Evolutionary conservation across 345 rosid species (phyloP).

Genomic region (Eucalyptus albens): DNA sequence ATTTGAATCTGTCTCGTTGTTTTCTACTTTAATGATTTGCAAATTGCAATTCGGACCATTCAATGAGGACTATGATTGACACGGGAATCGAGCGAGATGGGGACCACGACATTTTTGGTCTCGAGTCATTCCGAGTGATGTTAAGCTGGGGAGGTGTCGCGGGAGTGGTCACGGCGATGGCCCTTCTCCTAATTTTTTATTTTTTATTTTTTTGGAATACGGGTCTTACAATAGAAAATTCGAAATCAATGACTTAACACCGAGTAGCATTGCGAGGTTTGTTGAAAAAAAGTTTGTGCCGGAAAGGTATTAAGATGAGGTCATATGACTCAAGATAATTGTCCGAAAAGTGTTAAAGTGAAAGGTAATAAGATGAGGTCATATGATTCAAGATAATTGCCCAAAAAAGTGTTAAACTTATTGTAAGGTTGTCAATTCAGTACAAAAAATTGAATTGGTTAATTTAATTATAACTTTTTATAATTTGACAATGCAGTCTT

Average conservation of each 20-base stretch:
- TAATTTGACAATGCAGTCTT: neutral
- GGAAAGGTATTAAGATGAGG: neutral
- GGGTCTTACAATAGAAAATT: neutral
- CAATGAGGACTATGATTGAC: neutral
- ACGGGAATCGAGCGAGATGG: neutral
- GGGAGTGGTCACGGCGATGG: neutral
- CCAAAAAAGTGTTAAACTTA: fast-evolving
- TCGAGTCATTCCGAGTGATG: neutral
- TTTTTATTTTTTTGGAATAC: neutral
- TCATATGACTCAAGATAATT: neutral
- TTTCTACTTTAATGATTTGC: neutral
- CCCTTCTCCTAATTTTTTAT: neutral
- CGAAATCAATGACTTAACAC: neutral
- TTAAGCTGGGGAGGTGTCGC: neutral
- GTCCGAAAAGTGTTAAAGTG: no score
- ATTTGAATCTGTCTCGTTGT: neutral
- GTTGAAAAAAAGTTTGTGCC: neutral
- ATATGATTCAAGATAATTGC: no score
- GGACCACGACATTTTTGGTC: neutral
- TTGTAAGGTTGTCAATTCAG: fast-evolving
- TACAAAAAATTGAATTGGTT: fast-evolving
- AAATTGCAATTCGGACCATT: neutral
- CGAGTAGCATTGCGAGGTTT: neutral
- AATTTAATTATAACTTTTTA: no score
- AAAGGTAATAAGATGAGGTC: no score